Base-by-base conservation (phyloP, 805 yeast species). In the Teunomyces tritomae region DNA sequence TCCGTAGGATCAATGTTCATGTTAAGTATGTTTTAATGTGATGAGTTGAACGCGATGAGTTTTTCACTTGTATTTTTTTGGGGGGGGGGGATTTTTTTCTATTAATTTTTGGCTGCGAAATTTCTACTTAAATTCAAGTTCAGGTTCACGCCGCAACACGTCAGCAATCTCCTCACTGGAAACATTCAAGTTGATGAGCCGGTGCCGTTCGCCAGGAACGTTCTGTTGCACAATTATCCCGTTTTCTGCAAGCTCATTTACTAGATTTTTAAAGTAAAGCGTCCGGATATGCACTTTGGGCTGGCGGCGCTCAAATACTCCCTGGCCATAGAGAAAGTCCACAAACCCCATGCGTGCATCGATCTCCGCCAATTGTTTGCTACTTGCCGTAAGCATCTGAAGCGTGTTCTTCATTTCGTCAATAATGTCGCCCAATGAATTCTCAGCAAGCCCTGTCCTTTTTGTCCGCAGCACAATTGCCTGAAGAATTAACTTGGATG, bases 201-300 rank as follows among this genome's bases (percentile, higher is more conserved):
- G 76, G 47, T 79, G 68, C 44, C 96, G 74, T 57, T 88, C 95
- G 26, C 89, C 84, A 43, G 77, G 78, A 49, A 79, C 70, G 41
- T 79, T 79, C 59, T 88, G 95, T 57, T 82, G 85, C 3, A 82
- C 70, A 2, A 94, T 52, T 5, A 92, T 69, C 0, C 97, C 98
- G 39, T 84, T 82, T 47, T 90, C 97, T 10, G 81, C 80, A 47
- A 92, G 69, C 57, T 89, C 95, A 41, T 76, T 73, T 6, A 90
- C 57, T 1, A 88, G 74, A 45, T 71, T 79, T 32, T 78, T 77
- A 55, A 87, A 78, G 4, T 87, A 84, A 24, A 74, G 71, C 26
- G 86, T 71, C 48, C 92, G 71, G 1, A 82, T 65, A 2, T 72
- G 64, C 4, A 43, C 35, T 39, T 37, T 44, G 4, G 43, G 45